Evolutionary conservation across 225 moss, liverwort and hornwort species (phyloP), one percentile per base, ranked within the genome.

Genomic region (Marchantia paleacea): DNA sequence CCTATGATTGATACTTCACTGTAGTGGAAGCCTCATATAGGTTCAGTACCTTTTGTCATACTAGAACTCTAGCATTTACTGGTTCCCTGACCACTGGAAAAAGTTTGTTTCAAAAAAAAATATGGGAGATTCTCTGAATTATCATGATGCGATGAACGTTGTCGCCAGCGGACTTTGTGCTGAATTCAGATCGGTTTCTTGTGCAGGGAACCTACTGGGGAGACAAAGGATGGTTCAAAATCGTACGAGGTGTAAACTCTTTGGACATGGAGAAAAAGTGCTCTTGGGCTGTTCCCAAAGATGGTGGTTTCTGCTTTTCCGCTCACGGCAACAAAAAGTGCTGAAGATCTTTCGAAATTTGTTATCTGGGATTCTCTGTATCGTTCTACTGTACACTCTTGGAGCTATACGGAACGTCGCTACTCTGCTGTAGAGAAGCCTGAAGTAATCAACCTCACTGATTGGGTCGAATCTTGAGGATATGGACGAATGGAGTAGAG

Each of bases 191-290:
- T 39, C 22, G 26, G 29, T 74, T 64, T n/a, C 47, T 53, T 72
- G 19, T 90, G 82, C 85, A 96, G 96, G 96, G 96, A 55, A 96
- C 96, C 1, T 94, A 96, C 83, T 96, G 96, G 96, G 96, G 96
- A 39, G 96, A 96, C 82, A 82, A 52, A 58, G 75, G 64, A 64
- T 96, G 96, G 96, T 92, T 96, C 76, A 92, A 90, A 15, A 62
- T 96, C 80, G 65, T 94, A 18, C 82, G 90, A 86, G 96, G 96
- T 6, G 92, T 94, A 0, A 91, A 96, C 86, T 89, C 94, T 0
- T 77, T 92, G 6, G 90, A 73, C 83, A 96, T 96, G 5, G 96
- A 96, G 73, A 77, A 80, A 19, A 12, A 28, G 54, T 96, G 96
- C 71, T 71, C 96, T 3, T 96, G 96, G 96, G 96, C 85, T 65